Evolutionary conservation across 2,329 filamentous ascomycete genomes (phyloP).

Genomic region (Fusarium pseudonygamai): DNA sequence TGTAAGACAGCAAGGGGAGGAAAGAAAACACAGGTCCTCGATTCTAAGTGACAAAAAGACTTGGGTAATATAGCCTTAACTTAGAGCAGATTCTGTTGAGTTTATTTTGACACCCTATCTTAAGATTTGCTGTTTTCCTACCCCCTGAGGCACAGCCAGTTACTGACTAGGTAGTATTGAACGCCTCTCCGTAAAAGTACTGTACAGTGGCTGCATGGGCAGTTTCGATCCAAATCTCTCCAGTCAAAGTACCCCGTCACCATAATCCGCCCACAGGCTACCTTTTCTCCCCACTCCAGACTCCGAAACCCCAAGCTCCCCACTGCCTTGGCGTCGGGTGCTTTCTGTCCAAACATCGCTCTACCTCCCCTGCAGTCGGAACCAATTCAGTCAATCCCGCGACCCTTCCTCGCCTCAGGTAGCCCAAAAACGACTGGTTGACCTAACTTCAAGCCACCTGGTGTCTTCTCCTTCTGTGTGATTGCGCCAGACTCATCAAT

Average conservation of each 20-base stretch:
- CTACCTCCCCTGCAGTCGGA: slow-evolving; percentile 42
- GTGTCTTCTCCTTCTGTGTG: slow-evolving; percentile 45
- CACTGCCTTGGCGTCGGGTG: slow-evolving; percentile 27
- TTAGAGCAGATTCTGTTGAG: not conserved
- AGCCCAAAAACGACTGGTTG: slow-evolving; percentile 42
- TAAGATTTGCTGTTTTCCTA: not conserved
- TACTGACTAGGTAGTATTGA: slow-evolving; percentile 3
- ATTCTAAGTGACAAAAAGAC: not conserved
- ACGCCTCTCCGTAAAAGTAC: slow-evolving; percentile 14
- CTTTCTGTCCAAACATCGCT: slow-evolving; percentile 35
- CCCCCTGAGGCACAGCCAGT: not conserved
- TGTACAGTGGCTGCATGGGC: slow-evolving; percentile 7
- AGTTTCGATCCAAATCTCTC: slow-evolving; percentile 18
- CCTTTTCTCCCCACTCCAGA: slow-evolving; percentile 14
- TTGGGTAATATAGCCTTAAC: not conserved
- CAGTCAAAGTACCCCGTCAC: slow-evolving; percentile 19
- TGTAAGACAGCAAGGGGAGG: not conserved
- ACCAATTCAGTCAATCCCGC: slow-evolving; percentile 36
- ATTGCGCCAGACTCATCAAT: slow-evolving; percentile 39
- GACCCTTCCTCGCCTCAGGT: slow-evolving; percentile 43
- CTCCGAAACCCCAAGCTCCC: slow-evolving; percentile 5
- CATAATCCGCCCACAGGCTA: slow-evolving; percentile 14
- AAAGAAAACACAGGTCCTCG: no score
- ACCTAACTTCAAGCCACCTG: slow-evolving; percentile 46
- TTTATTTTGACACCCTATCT: not conserved